These are phyloP conservation scores for Plasmodium malariae DNA, from an alignment of 169 alveolate genomes.

Conservation along the genomic window DNA sequence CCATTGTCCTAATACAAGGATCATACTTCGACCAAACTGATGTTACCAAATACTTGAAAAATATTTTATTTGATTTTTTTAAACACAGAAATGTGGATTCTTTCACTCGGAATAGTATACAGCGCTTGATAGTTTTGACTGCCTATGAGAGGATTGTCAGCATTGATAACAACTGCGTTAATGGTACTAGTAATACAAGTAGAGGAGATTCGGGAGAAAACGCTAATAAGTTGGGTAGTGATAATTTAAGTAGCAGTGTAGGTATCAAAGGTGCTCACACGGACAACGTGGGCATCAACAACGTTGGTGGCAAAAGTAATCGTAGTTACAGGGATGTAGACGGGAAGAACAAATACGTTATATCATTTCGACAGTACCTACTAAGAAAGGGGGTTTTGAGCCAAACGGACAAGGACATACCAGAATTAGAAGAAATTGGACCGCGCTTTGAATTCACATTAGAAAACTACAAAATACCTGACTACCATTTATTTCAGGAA, in stretches of 20 bases:
- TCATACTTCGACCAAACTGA: constrained; percentile 34
- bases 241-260: not conserved
- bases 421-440: constrained; percentile 32
- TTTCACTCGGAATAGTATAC: constrained; percentile 7
- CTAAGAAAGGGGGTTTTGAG: constrained; percentile 10
- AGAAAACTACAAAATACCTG: constrained; percentile 18
- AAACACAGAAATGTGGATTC: constrained; percentile 48
- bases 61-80: constrained; percentile 46
- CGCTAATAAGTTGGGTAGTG: not conserved
- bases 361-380: constrained; percentile 46
- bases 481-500: constrained; percentile 42
- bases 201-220: not conserved
- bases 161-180: no score
- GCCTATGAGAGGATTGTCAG: not conserved
- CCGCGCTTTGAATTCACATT: constrained; percentile 38
- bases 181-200: not conserved
- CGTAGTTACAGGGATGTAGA: not conserved
- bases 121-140: constrained; percentile 30
- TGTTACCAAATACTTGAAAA: constrained; percentile 14
- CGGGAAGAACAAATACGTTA: not conserved
- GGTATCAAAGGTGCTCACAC: no score
- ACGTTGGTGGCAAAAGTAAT: no score
- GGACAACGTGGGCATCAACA: not conserved
- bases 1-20: constrained; percentile 48
- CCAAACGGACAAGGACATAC: not conserved